A percentile compares a stretch with the other conserved stretches of the same genome.
Conservation (phyloP, 495 filamentous ascomycete species). For the Tuber aestivum region DNA sequence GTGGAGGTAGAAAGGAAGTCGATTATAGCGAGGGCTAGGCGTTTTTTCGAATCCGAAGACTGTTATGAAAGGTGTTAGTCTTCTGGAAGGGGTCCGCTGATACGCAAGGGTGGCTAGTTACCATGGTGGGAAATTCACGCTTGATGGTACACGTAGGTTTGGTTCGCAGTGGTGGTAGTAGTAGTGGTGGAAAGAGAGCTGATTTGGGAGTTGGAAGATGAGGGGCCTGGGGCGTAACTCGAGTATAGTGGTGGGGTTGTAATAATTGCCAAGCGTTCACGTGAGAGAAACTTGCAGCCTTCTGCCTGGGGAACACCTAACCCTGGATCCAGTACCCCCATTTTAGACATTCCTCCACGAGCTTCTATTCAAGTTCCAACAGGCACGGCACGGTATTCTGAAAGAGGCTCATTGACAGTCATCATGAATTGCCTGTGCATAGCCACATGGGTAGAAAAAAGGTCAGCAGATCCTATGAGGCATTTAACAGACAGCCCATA, state of each 20-base stretch:
- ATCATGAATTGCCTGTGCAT: neutral
- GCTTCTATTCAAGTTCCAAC: neutral
- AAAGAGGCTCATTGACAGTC: neutral
- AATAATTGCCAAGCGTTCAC: neutral
- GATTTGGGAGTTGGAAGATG: neutral
- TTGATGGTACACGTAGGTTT: neutral
- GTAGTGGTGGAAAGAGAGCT: neutral
- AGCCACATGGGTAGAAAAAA: too few relatives aligned
- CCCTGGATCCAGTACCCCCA: neutral
- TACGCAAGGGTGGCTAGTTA: neutral
- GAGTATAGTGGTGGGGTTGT: neutral
- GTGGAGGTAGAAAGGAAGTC: constrained; percentile 83
- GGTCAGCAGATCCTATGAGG: too few relatives aligned
- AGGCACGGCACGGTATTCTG: neutral
- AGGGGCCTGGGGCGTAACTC: neutral
- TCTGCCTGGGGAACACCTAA: neutral
- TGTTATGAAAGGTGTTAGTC: constrained; percentile 8
- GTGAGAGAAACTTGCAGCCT: neutral
- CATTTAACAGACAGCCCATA: too few relatives aligned
- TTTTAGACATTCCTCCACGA: neutral
- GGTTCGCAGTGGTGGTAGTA: neutral
- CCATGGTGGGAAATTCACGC: neutral
- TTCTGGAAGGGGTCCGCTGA: neutral
- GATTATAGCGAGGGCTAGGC: constrained; percentile 91
- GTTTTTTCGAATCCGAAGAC: constrained; percentile 63